These are phyloP conservation scores for Thuidium tamariscinum DNA, from an alignment of 225 moss, liverwort and hornwort genomes.

Conservation along the genomic window DNA sequence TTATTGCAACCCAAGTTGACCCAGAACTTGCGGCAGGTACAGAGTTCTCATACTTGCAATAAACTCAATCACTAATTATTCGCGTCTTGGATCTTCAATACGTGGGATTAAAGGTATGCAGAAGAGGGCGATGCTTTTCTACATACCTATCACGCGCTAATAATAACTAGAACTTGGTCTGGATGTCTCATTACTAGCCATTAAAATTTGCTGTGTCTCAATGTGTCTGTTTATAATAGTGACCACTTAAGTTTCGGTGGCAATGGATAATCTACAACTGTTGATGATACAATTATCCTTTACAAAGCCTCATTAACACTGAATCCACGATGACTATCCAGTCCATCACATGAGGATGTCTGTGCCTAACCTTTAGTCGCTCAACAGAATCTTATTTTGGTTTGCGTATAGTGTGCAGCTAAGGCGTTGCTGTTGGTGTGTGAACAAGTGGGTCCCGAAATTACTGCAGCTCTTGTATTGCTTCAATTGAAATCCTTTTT, in stretches of 20 bases:
- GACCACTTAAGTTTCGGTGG: neutral
- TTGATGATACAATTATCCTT: neutral
- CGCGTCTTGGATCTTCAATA: neutral
- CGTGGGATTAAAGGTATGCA: neutral
- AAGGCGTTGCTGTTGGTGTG: constrained; percentile 63
- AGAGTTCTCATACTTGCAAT: neutral
- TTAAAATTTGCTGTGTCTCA: neutral
- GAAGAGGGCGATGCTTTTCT: neutral
- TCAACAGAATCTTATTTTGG: neutral
- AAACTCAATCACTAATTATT: neutral
- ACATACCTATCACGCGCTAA: neutral
- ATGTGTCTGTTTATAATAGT: neutral
- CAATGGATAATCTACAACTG: neutral
- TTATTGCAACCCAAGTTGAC: constrained; percentile 42
- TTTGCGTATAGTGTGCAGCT: constrained; percentile 70
- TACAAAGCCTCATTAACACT: neutral
- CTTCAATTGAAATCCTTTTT: constrained; percentile 62
- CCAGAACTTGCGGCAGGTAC: constrained; percentile 59
- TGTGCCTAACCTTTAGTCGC: neutral
- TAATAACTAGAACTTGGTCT: neutral
- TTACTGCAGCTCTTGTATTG: constrained; percentile 44
- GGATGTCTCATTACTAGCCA: neutral
- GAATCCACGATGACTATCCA: neutral
- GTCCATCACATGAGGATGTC: neutral
- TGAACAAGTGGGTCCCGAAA: constrained; percentile 56